Evolutionary conservation across 2,329 filamentous ascomycete species (phyloP), one percentile per base, ranked within the genome.

Genomic region (Rutstroemia sp.): DNA sequence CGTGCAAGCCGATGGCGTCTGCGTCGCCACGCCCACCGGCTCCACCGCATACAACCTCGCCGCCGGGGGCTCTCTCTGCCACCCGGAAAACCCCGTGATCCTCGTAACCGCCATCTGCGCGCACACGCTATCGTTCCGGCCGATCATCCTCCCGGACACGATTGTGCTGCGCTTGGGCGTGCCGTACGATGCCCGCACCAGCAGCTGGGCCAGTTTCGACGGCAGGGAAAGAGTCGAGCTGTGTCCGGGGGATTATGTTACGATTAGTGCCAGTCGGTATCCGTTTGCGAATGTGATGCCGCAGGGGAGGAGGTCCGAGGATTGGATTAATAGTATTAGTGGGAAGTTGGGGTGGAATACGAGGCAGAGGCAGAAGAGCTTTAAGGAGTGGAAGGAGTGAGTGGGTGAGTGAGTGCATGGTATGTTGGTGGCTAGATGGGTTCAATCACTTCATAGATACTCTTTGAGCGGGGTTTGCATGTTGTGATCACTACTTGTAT

Each of bases 191-290:
- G 89, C 92, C 8, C 79, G 94, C 50, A 91, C 90, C 4, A 87
- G 84, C 64, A 92, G 88, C 42, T 99, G 94, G 92, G 94, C 92
- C n/a, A 95, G 90, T 71, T 99, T 99, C 69, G 94, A 99, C 71
- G 94, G 94, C 1, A 82, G 91, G 59, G 90, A 96, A 75, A 83
- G 91, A 73, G 74, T 89, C n/a, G 88, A 94, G 73, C 76, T 94
- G 39, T 71, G 74, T 49, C 86, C 88, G 0, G 89, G 89, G 16
- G 89, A 94, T 72, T 94, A 94, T 69, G 88, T 92, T 5, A 92
- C 88, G 1, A 87, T 94, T 59, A 89, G 86, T 63, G 89, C 89
- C 2, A 89, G 85, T 62, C 75, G 89, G 42, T 92, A 87, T 67
- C 89, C 89, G 0, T 94, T 92, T 71, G 88, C 89, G 0, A 84